Conservation (phyloP, 2,329 filamentous ascomycete genomes). For the Cyphellophora attinorum region DNA sequence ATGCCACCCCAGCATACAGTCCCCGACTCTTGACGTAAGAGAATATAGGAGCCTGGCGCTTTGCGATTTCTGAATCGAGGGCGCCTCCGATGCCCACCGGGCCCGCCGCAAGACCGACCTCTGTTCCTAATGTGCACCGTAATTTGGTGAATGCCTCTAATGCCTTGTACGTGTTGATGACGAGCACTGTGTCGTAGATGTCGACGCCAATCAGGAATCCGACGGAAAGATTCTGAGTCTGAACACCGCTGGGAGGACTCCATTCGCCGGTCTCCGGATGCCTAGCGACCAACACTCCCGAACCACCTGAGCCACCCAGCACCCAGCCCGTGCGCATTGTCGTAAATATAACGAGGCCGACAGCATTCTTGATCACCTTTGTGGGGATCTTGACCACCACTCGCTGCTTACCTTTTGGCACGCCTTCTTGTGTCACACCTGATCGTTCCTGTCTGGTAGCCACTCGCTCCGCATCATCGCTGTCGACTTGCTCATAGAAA, state of each 20-base stretch:
- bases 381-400: constrained; percentile 76
- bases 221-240: constrained; percentile 79
- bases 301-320: constrained; percentile 84
- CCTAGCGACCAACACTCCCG: constrained; percentile 74
- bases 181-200: constrained; percentile 89
- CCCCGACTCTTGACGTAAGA: constrained; percentile 85
- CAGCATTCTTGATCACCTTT: constrained; percentile 77
- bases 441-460: constrained; percentile 36
- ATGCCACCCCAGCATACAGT: constrained; percentile 75
- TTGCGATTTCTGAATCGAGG: constrained; percentile 60
- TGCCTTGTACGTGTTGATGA: constrained; percentile 79
- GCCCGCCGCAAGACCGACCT: constrained; percentile 67
- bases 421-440: constrained; percentile 18
- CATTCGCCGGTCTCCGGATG: constrained; percentile 72
- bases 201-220: constrained; percentile 88
- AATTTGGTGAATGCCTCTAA: constrained; percentile 75
- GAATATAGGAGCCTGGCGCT: constrained; percentile 62
- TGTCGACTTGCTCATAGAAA: constrained; percentile 53
- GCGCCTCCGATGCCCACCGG: constrained; percentile 68
- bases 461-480: constrained; percentile 37
- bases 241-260: constrained; percentile 83
- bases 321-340: constrained; percentile 91
- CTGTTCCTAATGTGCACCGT: constrained; percentile 69
- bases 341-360: constrained; percentile 86
- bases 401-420: constrained; percentile 50